These are phyloP conservation scores for Fusarium coffeatum DNA, from an alignment of 2,329 filamentous ascomycete species.

Conservation along the genomic window DNA sequence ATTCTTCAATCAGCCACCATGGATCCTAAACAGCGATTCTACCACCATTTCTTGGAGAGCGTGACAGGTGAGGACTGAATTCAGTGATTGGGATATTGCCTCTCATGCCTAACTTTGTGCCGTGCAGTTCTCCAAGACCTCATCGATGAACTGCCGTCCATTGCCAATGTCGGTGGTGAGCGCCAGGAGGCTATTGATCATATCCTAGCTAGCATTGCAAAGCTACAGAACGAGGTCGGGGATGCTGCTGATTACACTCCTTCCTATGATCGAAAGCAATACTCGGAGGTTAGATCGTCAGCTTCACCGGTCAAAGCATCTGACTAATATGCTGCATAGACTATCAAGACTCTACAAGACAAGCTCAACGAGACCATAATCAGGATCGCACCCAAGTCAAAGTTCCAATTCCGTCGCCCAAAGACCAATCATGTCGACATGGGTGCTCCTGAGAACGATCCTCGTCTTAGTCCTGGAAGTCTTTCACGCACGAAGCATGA, in stretches of 20 bases:
- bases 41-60: constrained; percentile 83
- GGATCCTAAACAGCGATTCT: constrained; percentile 79
- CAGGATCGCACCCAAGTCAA: constrained; percentile 77
- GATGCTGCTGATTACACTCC: constrained; percentile 86
- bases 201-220: constrained; percentile 81
- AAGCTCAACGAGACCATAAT: constrained; percentile 78
- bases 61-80: constrained; percentile 68
- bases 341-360: constrained; percentile 83
- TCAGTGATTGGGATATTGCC: background rate
- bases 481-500: constrained; percentile 47
- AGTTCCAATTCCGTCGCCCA: constrained; percentile 79
- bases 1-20: constrained; percentile 46
- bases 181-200: constrained; percentile 84
- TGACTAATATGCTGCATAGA: constrained; percentile 57
- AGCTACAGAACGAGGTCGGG: constrained; percentile 84
- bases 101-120: constrained; percentile 13
- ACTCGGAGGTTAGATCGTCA: constrained; percentile 71
- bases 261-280: constrained; percentile 89
- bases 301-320: background rate
- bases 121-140: constrained; percentile 77
- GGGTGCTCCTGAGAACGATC: constrained; percentile 57
- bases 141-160: constrained; percentile 74
- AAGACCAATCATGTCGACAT: constrained; percentile 55
- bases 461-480: constrained; percentile 55
- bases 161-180: constrained; percentile 74